Conservation (phyloP, 208 protist genomes). For the Polymyxa betae region DNA sequence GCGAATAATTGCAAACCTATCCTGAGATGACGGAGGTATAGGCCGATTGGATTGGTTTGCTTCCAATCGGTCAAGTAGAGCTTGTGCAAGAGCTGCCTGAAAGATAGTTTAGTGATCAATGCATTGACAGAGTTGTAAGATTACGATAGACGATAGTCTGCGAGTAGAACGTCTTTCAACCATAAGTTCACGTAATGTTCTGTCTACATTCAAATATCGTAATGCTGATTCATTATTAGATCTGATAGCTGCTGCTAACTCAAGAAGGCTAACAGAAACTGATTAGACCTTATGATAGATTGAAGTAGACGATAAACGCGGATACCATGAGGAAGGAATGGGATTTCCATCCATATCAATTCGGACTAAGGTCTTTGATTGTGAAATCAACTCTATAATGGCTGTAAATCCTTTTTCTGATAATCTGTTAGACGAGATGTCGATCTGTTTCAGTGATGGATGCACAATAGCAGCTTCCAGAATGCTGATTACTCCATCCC, state of each 20-base stretch:
- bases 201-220: not conserved
- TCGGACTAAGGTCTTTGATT: not conserved
- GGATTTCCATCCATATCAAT: conserved; percentile 16
- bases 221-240: not conserved
- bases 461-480: conserved; percentile 19
- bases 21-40: not conserved
- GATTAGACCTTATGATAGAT: not conserved
- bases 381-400: not conserved
- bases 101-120: not conserved
- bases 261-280: not conserved
- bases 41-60: not conserved
- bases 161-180: not conserved
- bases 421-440: not conserved
- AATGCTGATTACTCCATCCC: not conserved
- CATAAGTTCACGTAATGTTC: not conserved
- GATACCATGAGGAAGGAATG: conserved; percentile 2
- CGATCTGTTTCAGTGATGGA: not conserved
- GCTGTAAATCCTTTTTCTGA: conserved; percentile 36
- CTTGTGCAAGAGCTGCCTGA: not conserved
- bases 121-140: not conserved
- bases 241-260: not conserved
- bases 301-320: not conserved
- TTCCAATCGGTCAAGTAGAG: not conserved
- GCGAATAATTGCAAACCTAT: conserved; percentile 5
- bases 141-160: conserved; percentile 22